phyloP scores from a whole-genome alignment of 1,284 basidiomycete genomes.

The Papiliotrema nemorosa region DNA sequence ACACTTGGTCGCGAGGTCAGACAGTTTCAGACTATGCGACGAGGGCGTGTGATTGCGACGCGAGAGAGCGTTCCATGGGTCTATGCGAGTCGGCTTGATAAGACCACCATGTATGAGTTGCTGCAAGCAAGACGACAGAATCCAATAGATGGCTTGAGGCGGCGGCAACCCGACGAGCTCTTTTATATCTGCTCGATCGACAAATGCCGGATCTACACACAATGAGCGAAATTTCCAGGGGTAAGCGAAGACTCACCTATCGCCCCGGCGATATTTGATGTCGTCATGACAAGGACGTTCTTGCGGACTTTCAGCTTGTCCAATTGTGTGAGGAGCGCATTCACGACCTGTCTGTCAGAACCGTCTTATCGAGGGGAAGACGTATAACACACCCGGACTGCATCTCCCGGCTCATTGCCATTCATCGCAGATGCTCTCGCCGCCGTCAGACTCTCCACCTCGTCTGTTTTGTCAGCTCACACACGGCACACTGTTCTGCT shows the following conservation, averaged over 20 bases:
- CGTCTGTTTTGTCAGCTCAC: conserved; percentile 60
- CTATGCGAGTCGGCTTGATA: conserved; percentile 57
- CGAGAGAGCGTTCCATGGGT: conserved; percentile 10
- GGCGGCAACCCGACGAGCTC: conserved; percentile 91
- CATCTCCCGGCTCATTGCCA: conserved; percentile 92
- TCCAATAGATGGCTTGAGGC: conserved; percentile 87
- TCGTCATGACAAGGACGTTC: conserved; percentile 94
- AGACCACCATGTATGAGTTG: conserved; percentile 77
- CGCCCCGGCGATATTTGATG: conserved; percentile 89
- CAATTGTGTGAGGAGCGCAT: conserved; percentile 92
- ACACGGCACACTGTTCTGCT: background rate
- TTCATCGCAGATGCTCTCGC: conserved; percentile 90
- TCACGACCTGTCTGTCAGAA: conserved; percentile 72
- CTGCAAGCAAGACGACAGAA: conserved; percentile 73
- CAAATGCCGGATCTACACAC: conserved; percentile 78
- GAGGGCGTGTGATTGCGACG: background rate
- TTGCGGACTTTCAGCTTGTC: conserved; percentile 90
- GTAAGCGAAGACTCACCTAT: conserved; percentile 63
- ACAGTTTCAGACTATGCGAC: conserved; percentile 49
- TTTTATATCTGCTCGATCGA: conserved; percentile 94
- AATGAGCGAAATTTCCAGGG: background rate
- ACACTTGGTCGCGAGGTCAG: conserved; percentile 66
- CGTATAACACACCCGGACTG: conserved; percentile 66
- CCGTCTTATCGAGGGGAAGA: background rate
- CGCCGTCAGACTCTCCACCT: conserved; percentile 93